phyloP scores from a whole-genome alignment of 1,284 basidiomycete genomes.

The Microstroma glucosiphilum region DNA sequence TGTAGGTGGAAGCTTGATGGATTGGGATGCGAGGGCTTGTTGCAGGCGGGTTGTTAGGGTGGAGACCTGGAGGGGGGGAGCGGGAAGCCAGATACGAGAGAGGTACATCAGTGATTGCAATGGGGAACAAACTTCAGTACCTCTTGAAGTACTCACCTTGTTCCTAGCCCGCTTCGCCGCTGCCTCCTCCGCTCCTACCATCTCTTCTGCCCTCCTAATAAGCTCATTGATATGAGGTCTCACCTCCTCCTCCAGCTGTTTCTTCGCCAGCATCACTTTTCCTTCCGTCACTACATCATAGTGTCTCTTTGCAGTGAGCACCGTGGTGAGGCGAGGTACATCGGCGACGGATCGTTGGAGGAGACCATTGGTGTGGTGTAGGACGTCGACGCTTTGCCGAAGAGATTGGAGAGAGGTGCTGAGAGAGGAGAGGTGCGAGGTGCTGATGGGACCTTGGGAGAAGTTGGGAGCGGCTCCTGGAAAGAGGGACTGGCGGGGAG shows the following conservation, averaged over 20 bases:
- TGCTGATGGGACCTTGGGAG: neutral
- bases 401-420: neutral
- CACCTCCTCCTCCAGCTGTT: slow-evolving; percentile 2
- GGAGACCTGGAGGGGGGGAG: neutral
- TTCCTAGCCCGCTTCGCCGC: neutral
- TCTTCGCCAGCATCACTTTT: neutral
- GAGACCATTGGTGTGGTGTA: slow-evolving; percentile 1
- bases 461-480: neutral
- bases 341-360: neutral
- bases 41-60: neutral
- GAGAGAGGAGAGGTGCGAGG: neutral
- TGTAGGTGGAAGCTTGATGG: neutral
- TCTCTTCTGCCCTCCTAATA: neutral
- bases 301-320: neutral
- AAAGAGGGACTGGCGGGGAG: neutral
- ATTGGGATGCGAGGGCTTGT: slow-evolving; percentile 4
- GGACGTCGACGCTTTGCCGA: neutral
- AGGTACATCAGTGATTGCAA: neutral
- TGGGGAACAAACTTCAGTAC: neutral
- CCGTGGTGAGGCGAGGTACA: neutral
- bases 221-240: neutral
- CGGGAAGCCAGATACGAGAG: neutral
- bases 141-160: neutral
- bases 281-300: slow-evolving; percentile 3
- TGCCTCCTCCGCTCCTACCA: neutral